A percentile compares a stretch with the other conserved stretches of the same genome.
Evolutionary conservation across 345 rosid species (phyloP).

Genomic region (Brassica nigra): DNA sequence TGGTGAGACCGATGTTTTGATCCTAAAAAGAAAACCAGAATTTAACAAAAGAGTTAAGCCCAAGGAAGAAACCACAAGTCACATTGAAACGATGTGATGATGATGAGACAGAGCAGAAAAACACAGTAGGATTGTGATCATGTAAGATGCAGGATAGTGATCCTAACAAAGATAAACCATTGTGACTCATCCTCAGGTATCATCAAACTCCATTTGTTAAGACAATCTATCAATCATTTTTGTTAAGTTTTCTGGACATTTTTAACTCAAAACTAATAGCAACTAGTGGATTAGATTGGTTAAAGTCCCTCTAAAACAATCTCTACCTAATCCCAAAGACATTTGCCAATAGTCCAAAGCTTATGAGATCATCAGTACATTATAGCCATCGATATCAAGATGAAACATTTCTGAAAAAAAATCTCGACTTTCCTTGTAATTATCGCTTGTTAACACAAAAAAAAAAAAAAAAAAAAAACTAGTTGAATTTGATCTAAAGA

Average conservation of each 20-base stretch:
- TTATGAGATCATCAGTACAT: background rate
- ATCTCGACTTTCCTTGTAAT: slow-evolving; percentile 6
- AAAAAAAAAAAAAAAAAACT: background rate
- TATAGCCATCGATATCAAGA: background rate
- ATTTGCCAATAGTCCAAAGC: background rate
- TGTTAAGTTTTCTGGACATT: no score
- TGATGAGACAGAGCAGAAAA: no score
- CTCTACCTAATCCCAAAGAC: no score
- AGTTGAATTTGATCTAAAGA: background rate
- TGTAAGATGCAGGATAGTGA: no score
- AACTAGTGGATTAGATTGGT: no score
- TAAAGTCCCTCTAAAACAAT: no score
- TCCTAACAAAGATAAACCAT: no score
- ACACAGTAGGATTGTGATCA: no score
- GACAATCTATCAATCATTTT: no score
- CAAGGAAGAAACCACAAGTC: slow-evolving; percentile 1
- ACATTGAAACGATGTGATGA: no score
- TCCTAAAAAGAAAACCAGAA: slow-evolving; percentile 45
- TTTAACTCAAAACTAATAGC: no score
- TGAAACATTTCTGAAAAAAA: slow-evolving; percentile 4
- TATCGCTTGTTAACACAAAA: background rate
- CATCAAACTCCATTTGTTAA: background rate
- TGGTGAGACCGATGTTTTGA: slow-evolving; percentile 91
- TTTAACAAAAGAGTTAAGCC: background rate
- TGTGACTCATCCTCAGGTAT: background rate